These are phyloP conservation scores for Mucor velutinosus DNA, from an alignment of 371 early-diverging fungal genomes.

Conservation along the genomic window DNA sequence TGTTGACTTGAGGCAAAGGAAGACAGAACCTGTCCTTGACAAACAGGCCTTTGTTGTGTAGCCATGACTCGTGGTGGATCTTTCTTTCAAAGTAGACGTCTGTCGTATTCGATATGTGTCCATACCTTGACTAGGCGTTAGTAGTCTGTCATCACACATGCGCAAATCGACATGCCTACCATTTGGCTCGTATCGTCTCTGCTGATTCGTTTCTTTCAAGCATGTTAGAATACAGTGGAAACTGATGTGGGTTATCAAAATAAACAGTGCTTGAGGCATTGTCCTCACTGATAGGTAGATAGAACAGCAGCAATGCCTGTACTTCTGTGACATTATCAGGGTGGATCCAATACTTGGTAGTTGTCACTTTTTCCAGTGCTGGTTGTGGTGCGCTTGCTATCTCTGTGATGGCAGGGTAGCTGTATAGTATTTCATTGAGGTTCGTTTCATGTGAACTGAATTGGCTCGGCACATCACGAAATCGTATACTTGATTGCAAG, in stretches of 20 bases:
- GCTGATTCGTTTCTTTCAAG: slow-evolving; percentile 17
- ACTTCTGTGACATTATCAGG: slow-evolving; percentile 21
- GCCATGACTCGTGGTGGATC: slow-evolving; percentile 8
- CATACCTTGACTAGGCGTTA: neutral
- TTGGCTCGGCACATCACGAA: neutral
- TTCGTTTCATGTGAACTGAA: neutral
- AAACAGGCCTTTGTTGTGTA: slow-evolving; percentile 6
- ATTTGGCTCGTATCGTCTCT: slow-evolving; percentile 13
- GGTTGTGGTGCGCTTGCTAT: neutral
- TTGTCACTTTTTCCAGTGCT: slow-evolving; percentile 41
- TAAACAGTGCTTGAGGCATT: slow-evolving; percentile 10
- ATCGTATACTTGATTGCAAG: slow-evolving; percentile 9
- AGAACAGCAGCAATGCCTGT: slow-evolving; percentile 21
- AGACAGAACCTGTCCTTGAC: neutral
- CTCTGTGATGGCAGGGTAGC: neutral
- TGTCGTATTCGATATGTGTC: neutral
- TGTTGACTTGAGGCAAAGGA: neutral
- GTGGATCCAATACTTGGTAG: slow-evolving; percentile 29
- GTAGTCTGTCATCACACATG: too few species aligned
- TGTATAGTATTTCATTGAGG: neutral
- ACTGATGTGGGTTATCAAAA: slow-evolving; percentile 11
- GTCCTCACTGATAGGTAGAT: slow-evolving; percentile 1
- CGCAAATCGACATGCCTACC: slow-evolving; percentile 1
- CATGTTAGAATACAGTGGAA: slow-evolving; percentile 20
- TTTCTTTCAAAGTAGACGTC: slow-evolving; percentile 11